A percentile compares a stretch with the other conserved stretches of the same genome.
These are phyloP conservation scores for Moesziomyces parantarcticus DNA, from an alignment of 1,284 basidiomycete species.

Conservation along the genomic window DNA sequence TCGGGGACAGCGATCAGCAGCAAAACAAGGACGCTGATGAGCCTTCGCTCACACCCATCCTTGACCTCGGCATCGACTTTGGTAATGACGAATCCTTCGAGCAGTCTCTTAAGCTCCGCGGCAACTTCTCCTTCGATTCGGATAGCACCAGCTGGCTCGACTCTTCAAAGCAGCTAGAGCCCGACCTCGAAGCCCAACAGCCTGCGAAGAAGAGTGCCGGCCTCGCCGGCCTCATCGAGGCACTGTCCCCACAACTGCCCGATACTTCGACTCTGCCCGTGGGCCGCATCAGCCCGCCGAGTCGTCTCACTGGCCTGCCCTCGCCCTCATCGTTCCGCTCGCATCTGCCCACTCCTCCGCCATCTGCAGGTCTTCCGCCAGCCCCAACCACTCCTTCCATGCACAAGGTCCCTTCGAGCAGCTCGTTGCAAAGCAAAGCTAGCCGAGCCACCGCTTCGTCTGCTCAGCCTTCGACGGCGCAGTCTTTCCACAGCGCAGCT, in stretches of 20 bases:
- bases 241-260: constrained; percentile 29
- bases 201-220: constrained; percentile 19
- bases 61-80: constrained; percentile 51
- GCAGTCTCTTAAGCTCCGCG: constrained; percentile 30
- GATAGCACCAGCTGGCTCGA: constrained; percentile 4
- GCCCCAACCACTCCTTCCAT: constrained; percentile 27
- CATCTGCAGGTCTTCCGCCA: constrained; percentile 37
- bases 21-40: constrained; percentile 25
- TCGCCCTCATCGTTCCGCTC: constrained; percentile 15
- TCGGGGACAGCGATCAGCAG: not conserved
- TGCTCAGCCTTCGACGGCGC: constrained; percentile 5
- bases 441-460: constrained; percentile 17
- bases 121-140: constrained; percentile 33
- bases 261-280: constrained; percentile 23
- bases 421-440: constrained; percentile 38
- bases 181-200: constrained; percentile 1
- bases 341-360: constrained; percentile 35
- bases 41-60: constrained; percentile 46
- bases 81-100: constrained; percentile 31
- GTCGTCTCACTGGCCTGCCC: constrained; percentile 7
- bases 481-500: constrained; percentile 39
- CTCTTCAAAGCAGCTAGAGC: not conserved
- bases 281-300: constrained; percentile 17
- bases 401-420: constrained; percentile 30
- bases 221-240: constrained; percentile 29